phyloP scores from a whole-genome alignment of 495 filamentous ascomycete species.

The Aspergillus ellipticus region DNA sequence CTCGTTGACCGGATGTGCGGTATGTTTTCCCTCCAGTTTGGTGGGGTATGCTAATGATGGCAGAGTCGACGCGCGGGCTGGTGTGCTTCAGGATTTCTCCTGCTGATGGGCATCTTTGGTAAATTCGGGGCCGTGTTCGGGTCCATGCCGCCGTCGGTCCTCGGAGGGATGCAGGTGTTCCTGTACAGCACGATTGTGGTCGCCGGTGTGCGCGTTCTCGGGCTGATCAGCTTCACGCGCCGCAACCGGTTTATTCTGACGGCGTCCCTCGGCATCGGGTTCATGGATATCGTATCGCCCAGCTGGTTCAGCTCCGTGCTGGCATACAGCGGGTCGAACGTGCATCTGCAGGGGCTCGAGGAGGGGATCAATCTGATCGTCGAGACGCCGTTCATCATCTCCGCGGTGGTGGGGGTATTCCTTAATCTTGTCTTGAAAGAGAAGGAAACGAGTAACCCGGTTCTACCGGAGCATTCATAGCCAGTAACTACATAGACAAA shows the following conservation, averaged over 20 bases:
- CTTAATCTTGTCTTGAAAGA: slow-evolving; percentile 59
- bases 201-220: slow-evolving; percentile 74
- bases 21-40: slow-evolving; percentile 36
- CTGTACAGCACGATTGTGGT: slow-evolving; percentile 76
- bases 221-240: slow-evolving; percentile 67
- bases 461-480: too few species aligned
- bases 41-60: neutral
- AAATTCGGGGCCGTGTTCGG: slow-evolving; percentile 82
- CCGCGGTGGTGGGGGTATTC: slow-evolving; percentile 62
- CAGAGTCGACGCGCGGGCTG: slow-evolving; percentile 44
- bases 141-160: slow-evolving; percentile 70
- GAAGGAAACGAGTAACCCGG: neutral
- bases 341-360: slow-evolving; percentile 65
- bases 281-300: slow-evolving; percentile 73
- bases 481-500: too few species aligned
- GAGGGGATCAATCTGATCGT: slow-evolving; percentile 73
- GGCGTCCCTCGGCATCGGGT: slow-evolving; percentile 64
- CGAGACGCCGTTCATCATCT: slow-evolving; percentile 61
- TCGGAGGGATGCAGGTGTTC: slow-evolving; percentile 88
- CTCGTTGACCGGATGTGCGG: slow-evolving; percentile 73
- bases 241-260: slow-evolving; percentile 83
- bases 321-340: slow-evolving; percentile 60
- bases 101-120: slow-evolving; percentile 79
- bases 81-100: slow-evolving; percentile 55
- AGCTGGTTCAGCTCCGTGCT: slow-evolving; percentile 67